Conservation (phyloP, 371 early-diverging fungal species). For the Zancudomyces culisetae region DNA sequence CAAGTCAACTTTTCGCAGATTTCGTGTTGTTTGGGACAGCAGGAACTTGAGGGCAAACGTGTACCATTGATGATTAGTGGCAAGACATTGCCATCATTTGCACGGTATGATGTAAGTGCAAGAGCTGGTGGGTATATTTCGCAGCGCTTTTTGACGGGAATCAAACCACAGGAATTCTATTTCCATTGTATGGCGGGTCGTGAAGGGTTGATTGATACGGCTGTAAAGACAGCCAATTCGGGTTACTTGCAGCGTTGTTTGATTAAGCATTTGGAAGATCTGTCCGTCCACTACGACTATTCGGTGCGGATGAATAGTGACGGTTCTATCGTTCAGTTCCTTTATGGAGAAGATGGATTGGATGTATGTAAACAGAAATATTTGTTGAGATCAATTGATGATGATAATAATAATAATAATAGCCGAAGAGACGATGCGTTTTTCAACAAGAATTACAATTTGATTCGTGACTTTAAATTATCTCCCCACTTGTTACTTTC, state of each 20-base stretch:
- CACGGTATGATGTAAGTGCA: conserved; percentile 67
- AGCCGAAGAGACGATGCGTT: too few species aligned
- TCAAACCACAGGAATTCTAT: conserved; percentile 85
- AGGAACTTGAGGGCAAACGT: conserved; percentile 97
- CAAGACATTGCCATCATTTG: conserved; percentile 93
- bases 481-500: conserved; percentile 48
- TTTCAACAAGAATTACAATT: conserved; percentile 74
- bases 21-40: conserved; percentile 96
- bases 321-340: conserved; percentile 93
- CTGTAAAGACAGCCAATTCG: conserved; percentile 98
- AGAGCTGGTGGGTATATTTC: conserved; percentile 96
- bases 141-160: conserved; percentile 98
- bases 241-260: conserved; percentile 99
- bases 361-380: conserved; percentile 93
- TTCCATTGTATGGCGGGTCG: conserved; percentile 99
- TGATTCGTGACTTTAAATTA: conserved; percentile 61
- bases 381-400: conserved; percentile 67
- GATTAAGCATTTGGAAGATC: conserved; percentile 97
- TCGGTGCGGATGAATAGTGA: conserved; percentile 92
- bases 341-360: conserved; percentile 98
- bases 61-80: conserved; percentile 97
- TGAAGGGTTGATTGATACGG: conserved; percentile 99
- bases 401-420: too few species aligned
- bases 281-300: conserved; percentile 91
- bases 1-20: conserved; percentile 98